These are phyloP conservation scores for Salix purpurea DNA, from an alignment of 345 rosid species.

Conservation along the genomic window DNA sequence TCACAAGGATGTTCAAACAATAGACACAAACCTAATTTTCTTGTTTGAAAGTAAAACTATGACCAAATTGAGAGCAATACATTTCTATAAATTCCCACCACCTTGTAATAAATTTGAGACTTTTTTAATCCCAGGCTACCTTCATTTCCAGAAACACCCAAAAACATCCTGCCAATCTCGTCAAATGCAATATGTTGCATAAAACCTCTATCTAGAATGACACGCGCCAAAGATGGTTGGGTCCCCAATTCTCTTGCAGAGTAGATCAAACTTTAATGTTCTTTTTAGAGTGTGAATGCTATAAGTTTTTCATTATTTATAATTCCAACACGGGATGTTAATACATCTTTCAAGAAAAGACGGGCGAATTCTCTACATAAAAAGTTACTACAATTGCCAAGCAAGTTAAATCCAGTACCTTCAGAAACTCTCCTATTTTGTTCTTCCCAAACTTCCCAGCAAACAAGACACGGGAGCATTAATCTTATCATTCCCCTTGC, in stretches of 20 bases:
- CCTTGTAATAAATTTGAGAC: neutral
- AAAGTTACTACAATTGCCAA: constrained; percentile 5
- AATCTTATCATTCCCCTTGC: constrained; percentile 27
- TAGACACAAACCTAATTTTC: neutral
- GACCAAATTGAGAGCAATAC: neutral
- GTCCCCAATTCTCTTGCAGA: neutral
- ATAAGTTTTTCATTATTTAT: neutral
- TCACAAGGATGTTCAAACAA: neutral
- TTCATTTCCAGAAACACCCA: neutral
- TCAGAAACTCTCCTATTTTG: constrained; percentile 25
- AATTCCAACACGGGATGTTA: neutral
- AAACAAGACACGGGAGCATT: constrained; percentile 34
- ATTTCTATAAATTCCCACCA: neutral
- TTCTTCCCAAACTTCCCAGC: constrained; percentile 32
- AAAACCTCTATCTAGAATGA: neutral
- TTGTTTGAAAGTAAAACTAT: neutral
- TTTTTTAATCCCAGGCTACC: neutral
- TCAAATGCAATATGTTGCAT: neutral
- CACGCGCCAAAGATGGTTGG: neutral
- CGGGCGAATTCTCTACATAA: neutral
- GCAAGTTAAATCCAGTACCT: constrained; percentile 23
- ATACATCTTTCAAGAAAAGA: neutral
- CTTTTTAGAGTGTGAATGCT: neutral
- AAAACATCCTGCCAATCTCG: neutral
- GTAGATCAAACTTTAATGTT: no score